A percentile compares a stretch with the other conserved stretches of the same genome.
Conservation (phyloP, 805 yeast genomes). For the Citeromyces nyonsensis region DNA sequence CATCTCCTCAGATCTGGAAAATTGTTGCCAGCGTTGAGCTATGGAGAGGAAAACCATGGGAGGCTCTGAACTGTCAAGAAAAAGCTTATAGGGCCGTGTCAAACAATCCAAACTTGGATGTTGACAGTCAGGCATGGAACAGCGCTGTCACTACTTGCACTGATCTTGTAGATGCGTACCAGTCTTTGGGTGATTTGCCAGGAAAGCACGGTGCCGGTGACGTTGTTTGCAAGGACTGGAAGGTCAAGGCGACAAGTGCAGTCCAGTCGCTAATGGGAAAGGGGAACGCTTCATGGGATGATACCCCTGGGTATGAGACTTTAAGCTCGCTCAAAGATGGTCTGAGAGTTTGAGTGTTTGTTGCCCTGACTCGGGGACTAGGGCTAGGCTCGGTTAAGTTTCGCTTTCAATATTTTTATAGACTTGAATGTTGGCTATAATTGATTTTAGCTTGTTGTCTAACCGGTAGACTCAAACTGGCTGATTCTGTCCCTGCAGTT, state of each 20-base stretch:
- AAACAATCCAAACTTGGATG: conserved; percentile 47
- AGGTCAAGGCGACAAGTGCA: conserved; percentile 60
- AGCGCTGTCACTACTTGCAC: conserved; percentile 66
- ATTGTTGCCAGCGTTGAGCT: conserved; percentile 71
- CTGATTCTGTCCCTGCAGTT: too few relatives aligned
- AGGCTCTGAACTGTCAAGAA: conserved; percentile 71
- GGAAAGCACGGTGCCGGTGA: conserved; percentile 73
- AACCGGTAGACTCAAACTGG: too few relatives aligned
- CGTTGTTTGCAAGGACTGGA: conserved; percentile 87
- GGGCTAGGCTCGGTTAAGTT: too few relatives aligned
- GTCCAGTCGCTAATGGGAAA: conserved; percentile 65
- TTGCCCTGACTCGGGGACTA: too few relatives aligned
- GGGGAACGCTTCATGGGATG: conserved; percentile 73
- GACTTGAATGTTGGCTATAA: too few relatives aligned
- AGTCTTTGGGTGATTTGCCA: conserved; percentile 70
- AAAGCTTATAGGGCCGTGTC: conserved; percentile 68
- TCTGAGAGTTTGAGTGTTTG: neutral
- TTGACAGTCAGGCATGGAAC: conserved; percentile 52
- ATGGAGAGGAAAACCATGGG: conserved; percentile 85
- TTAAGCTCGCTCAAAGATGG: conserved; percentile 32
- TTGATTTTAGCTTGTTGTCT: too few relatives aligned
- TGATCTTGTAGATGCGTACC: conserved; percentile 77
- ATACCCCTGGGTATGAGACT: conserved; percentile 59
- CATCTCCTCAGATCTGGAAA: conserved; percentile 62
- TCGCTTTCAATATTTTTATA: too few relatives aligned